A percentile compares a stretch with the other conserved stretches of the same genome.
phyloP scores from a whole-genome alignment of 768 basidiomycete species.

The Lactarius hatsudake region DNA sequence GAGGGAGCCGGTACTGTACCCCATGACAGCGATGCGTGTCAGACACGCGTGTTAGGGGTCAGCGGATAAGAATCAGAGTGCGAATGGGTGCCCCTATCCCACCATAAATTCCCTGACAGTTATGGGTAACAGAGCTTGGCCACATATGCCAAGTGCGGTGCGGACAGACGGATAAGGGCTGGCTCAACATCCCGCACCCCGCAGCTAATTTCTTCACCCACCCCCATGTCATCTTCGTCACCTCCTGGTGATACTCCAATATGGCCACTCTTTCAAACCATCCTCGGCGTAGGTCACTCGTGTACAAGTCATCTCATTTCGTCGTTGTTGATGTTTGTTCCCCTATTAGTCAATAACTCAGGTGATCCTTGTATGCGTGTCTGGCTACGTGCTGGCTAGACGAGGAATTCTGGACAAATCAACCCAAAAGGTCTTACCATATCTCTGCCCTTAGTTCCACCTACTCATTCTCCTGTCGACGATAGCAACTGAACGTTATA shows the following conservation, averaged over 20 bases:
- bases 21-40: conserved; percentile 33
- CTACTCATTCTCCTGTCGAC: not conserved
- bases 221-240: conserved; percentile 16
- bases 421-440: conserved; percentile 70
- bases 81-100: not conserved
- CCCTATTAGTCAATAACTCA: conserved; percentile 73
- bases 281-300: conserved; percentile 48
- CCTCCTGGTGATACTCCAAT: conserved; percentile 34
- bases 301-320: not conserved
- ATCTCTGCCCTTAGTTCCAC: not conserved
- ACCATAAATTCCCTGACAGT: not conserved
- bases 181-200: not conserved
- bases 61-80: not conserved
- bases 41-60: not conserved
- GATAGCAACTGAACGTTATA: conserved; percentile 70
- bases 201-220: not conserved
- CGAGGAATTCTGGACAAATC: conserved; percentile 83
- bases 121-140: too few species aligned
- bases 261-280: conserved; percentile 49
- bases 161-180: not conserved
- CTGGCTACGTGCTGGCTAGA: conserved; percentile 77
- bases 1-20: conserved; percentile 42
- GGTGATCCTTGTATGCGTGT: conserved; percentile 82
- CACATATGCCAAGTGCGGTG: not conserved
- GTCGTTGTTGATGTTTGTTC: not conserved